Conservation (phyloP, 495 filamentous ascomycete genomes). For the Talaromyces proteolyticus region DNA sequence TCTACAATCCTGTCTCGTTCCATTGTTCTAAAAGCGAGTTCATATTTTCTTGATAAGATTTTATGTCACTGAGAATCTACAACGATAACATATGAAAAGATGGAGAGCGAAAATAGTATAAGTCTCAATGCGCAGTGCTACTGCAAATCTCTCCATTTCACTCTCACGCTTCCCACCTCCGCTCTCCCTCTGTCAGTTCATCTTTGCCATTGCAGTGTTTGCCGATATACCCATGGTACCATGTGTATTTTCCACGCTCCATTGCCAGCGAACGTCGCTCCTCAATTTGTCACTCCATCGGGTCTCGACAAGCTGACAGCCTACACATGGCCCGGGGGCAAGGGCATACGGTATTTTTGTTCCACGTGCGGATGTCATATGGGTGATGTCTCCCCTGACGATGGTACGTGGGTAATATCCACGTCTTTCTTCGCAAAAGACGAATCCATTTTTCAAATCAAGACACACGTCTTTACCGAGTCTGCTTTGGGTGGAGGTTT, state of each 20-base stretch:
- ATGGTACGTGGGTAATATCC: conserved; percentile 18
- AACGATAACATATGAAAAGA: no score
- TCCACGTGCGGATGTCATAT: conserved; percentile 37
- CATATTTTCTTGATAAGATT: no score
- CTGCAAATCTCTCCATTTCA: conserved; percentile 39
- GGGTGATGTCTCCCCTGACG: conserved; percentile 13
- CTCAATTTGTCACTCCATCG: conserved; percentile 24
- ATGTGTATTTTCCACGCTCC: conserved; percentile 45
- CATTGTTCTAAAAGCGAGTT: no score
- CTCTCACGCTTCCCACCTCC: conserved; percentile 15
- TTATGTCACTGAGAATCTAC: no score
- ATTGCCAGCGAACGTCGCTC: conserved; percentile 31
- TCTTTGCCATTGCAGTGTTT: conserved; percentile 60
- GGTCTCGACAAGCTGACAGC: conserved; percentile 15
- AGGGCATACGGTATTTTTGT: conserved; percentile 32
- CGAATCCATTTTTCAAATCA: conserved; percentile 23
- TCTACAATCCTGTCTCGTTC: no score
- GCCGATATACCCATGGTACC: conserved; percentile 53
- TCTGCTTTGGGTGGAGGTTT: conserved; percentile 42
- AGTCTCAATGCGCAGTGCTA: conserved; percentile 42
- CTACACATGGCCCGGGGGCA: conserved; percentile 24
- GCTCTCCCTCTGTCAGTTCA: conserved; percentile 23
- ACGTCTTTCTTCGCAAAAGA: conserved; percentile 25
- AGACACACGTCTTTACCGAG: conserved; percentile 32
- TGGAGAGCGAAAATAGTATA: no score